A percentile compares a stretch with the other conserved stretches of the same genome.
phyloP scores from a whole-genome alignment of 2,329 filamentous ascomycete genomes.

The Delphinella strobiligena region DNA sequence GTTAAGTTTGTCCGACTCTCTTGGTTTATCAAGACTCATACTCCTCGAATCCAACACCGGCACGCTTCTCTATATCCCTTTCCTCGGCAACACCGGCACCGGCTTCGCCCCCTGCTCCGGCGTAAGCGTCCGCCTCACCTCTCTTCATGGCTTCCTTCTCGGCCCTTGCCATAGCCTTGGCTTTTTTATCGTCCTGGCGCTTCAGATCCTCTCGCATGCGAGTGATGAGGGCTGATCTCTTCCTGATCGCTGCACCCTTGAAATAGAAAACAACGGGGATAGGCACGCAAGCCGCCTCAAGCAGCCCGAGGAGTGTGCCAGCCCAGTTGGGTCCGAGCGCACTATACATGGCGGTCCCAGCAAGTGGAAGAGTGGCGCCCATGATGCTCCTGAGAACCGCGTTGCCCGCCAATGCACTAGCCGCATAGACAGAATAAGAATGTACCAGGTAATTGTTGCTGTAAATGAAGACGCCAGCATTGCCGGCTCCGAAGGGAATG shows the following conservation, averaged over 20 bases:
- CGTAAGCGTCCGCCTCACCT: slow-evolving; percentile 18
- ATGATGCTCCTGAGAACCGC: slow-evolving; percentile 59
- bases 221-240: slow-evolving; percentile 42
- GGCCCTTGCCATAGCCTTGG: slow-evolving; percentile 19
- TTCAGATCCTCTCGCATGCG: slow-evolving; percentile 35
- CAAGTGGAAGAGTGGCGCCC: slow-evolving; percentile 68
- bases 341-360: slow-evolving; percentile 59
- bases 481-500: slow-evolving; percentile 67
- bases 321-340: slow-evolving; percentile 65
- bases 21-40: background rate
- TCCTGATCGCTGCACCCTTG: slow-evolving; percentile 45
- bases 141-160: slow-evolving; percentile 11
- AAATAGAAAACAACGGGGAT: slow-evolving; percentile 70
- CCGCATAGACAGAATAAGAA: slow-evolving; percentile 70
- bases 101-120: slow-evolving; percentile 29
- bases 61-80: slow-evolving; percentile 12
- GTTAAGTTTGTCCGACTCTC: background rate
- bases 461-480: slow-evolving; percentile 72
- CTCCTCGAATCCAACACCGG: background rate
- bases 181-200: slow-evolving; percentile 32
- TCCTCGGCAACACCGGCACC: slow-evolving; percentile 22
- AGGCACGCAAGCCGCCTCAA: slow-evolving; percentile 63
- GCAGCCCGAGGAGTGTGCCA: slow-evolving; percentile 59
- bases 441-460: slow-evolving; percentile 67
- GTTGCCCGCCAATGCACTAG: slow-evolving; percentile 69